These are phyloP conservation scores for Metschnikowia matae DNA, from an alignment of 805 yeast genomes.

Conservation along the genomic window DNA sequence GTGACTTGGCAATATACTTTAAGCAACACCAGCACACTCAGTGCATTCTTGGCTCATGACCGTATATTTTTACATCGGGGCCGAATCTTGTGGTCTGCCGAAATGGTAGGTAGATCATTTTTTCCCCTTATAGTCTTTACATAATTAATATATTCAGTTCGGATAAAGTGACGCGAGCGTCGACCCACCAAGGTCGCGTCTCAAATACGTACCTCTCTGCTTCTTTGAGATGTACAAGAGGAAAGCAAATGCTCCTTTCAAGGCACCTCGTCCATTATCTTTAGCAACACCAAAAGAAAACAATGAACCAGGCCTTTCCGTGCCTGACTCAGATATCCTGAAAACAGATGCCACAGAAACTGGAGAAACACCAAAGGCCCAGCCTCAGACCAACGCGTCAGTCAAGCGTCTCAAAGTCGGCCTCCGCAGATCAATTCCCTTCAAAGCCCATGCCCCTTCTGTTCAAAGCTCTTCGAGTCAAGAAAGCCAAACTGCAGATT, in stretches of 20 bases:
- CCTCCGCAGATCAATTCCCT: background rate
- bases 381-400: background rate
- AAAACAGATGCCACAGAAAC: background rate
- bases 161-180: background rate
- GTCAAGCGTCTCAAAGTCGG: background rate
- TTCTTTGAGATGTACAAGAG: slow-evolving; percentile 17
- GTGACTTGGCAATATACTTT: background rate
- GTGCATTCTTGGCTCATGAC: background rate
- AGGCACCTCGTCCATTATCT: slow-evolving; percentile 39
- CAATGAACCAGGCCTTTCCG: background rate
- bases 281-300: background rate
- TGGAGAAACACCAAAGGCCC: background rate
- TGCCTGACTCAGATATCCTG: slow-evolving; percentile 2
- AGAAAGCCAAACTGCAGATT: background rate
- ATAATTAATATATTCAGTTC: slow-evolving; percentile 1
- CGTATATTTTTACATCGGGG: background rate
- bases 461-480: background rate
- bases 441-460: background rate
- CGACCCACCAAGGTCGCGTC: background rate
- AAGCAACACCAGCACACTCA: background rate
- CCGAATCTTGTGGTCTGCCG: background rate
- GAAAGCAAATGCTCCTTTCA: slow-evolving; percentile 45
- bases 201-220: slow-evolving; percentile 1
- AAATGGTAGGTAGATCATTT: background rate
- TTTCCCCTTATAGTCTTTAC: background rate